Percentiles rank a stretch among this genome's conserved stretches.
Conservation (phyloP, 495 filamentous ascomycete genomes). For the Penicillium daleae region DNA sequence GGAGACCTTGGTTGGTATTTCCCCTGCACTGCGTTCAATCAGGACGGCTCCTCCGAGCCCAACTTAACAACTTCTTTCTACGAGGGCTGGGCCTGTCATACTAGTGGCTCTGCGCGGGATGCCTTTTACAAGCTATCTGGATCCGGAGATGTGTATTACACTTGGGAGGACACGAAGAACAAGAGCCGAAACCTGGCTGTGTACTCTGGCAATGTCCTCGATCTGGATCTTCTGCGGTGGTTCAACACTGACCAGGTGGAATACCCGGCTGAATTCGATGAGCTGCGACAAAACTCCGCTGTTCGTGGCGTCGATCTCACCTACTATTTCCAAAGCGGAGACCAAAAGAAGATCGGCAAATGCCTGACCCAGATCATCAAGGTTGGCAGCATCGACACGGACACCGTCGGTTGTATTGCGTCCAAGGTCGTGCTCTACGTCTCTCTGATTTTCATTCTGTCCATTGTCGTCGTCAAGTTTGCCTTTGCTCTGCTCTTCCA, state of each 20-base stretch:
- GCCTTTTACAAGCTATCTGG: constrained; percentile 70
- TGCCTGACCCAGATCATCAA: constrained; percentile 93
- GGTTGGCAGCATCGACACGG: constrained; percentile 93
- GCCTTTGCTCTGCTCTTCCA: constrained; percentile 88
- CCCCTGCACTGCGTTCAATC: constrained; percentile 87
- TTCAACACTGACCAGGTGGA: constrained; percentile 85
- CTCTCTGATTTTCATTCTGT: constrained; percentile 88
- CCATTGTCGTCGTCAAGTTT: constrained; percentile 87
- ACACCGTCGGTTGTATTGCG: constrained; percentile 96
- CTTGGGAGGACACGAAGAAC: constrained; percentile 94
- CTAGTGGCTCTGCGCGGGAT: constrained; percentile 63
- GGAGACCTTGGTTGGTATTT: constrained; percentile 95
- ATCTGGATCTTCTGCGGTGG: constrained; percentile 89
- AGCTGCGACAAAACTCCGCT: constrained; percentile 73
- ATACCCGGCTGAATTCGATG: constrained; percentile 76
- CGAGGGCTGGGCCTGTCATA: constrained; percentile 89
- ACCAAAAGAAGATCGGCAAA: constrained; percentile 78
- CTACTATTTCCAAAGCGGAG: constrained; percentile 73
- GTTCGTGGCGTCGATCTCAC: constrained; percentile 91
- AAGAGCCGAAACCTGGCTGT: constrained; percentile 84
- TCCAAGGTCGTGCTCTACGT: constrained; percentile 97
- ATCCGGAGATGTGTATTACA: constrained; percentile 84
- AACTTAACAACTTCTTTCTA: constrained; percentile 78
- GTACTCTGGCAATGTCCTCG: constrained; percentile 91
- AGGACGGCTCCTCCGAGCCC: constrained; percentile 81